Base-by-base conservation (phyloP, 768 basidiomycete genomes). In the Atractiella rhizophila region DNA sequence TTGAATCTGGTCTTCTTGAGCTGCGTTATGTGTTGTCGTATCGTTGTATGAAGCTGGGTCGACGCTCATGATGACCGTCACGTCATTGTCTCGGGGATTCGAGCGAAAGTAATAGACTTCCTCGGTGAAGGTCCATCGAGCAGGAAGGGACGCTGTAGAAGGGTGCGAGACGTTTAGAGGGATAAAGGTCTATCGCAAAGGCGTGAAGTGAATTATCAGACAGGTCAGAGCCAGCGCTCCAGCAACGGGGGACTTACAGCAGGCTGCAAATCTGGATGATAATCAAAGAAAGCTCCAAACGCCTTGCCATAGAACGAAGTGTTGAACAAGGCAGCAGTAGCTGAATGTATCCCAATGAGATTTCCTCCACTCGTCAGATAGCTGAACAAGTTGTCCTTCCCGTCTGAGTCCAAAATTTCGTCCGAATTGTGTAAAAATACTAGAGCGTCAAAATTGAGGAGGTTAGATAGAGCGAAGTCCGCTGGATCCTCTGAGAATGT, bases 231-330 rank as follows among this genome's bases (percentile, higher is more conserved):
- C n/a, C n/a, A n/a, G n/a, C n/a, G n/a, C n/a, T n/a, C n/a, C n/a
- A n/a, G n/a, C n/a, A n/a, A n/a, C n/a, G n/a, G n/a, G n/a, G n/a
- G n/a, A n/a, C n/a, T n/a, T n/a, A n/a, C n/a, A 25, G 44, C 44
- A 21, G 33, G 39, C 39, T 45, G 44, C 4, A 45, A 18, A 8
- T 24, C 39, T 4, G 44, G 44, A 28, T 45, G 44, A 18, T 34
- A 34, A 28, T 41, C 24, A 34, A 45, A 45, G 44, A 42, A 42
- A n/a, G 44, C 44, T 4, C 44, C 44, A 21, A 45, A 42, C 3
- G 44, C 44, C 5, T 38, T 35, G 3, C 44, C 44, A 21, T 32
- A 45, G 39, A 20, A 45, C 6, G 44, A 40, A 7, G 28, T 34
- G 32, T 19, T 26, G 23, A 42, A 42, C 16, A 45, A 35, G 19